Evolutionary conservation across 768 basidiomycete species (phyloP), one percentile per base, ranked within the genome.

Genomic region (Serendipita indica): DNA sequence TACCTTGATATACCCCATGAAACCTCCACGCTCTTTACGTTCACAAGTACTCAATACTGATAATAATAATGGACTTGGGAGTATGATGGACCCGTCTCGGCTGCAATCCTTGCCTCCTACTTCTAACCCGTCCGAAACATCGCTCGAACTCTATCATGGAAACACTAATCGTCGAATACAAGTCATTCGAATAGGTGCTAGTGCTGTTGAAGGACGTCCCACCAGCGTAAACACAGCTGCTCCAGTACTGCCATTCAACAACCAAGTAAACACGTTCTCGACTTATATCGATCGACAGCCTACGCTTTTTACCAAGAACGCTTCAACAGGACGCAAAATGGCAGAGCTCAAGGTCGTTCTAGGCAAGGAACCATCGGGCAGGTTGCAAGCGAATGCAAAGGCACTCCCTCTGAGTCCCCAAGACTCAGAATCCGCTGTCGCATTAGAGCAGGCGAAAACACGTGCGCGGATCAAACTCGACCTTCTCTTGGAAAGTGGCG

Each of bases 381-480:
- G 77, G 39, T 68, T 86, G 35, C 80, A 77, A 66, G 66, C 75
- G 30, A 77, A 79, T 10, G 75, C 81, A 16, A 71, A 72, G 3
- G 63, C 82, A 32, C 62, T 74, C 25, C 59, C 66, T 45, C 66
- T 69, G 3, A 54, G 49, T 28, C 49, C 49, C 33, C n/a, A n/a
- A n/a, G n/a, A n/a, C n/a, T n/a, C n/a, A n/a, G n/a, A n/a, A n/a
- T n/a, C n/a, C n/a, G 62, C 67, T 12, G 73, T 81, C 20, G 67
- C 70, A 1, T 71, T 89, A 35, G 89, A 89, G 68, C 84, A 86
- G 65, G 82, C 86, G 3, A 83, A 81, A 64, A 66, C 79, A 13
- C 79, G 77, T 22, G 81, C 89, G 5, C 82, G 88, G 57, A 84
- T 93, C 0, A 84, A 86, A 67, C 73, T 93, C 10, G 88, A 93